phyloP scores from a whole-genome alignment of 371 early-diverging fungal species.

The Mortierella sp. region DNA sequence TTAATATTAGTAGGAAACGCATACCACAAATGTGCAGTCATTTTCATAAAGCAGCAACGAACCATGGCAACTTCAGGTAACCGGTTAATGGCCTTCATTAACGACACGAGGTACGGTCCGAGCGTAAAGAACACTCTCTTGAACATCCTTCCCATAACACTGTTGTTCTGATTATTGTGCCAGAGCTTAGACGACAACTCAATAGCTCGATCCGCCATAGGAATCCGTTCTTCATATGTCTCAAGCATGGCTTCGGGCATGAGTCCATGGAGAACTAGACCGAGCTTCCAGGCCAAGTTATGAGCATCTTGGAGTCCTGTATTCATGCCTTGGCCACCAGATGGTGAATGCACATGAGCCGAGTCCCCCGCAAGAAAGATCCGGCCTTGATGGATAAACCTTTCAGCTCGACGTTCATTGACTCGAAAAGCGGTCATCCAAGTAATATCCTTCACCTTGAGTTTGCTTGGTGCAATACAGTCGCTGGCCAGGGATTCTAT shows the following conservation, averaged over 20 bases:
- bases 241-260: slow-evolving; percentile 15
- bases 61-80: slow-evolving; percentile 26
- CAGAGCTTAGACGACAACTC: slow-evolving; percentile 15
- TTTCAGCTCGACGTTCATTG: slow-evolving; percentile 46
- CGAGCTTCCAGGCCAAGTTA: slow-evolving; percentile 61
- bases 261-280: slow-evolving; percentile 36
- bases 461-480: slow-evolving; percentile 10
- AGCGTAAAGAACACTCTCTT: background rate
- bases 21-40: background rate
- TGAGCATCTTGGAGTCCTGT: slow-evolving; percentile 61
- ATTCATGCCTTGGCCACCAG: slow-evolving; percentile 62
- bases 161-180: background rate
- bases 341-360: slow-evolving; percentile 56
- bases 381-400: slow-evolving; percentile 29
- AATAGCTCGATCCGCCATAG: slow-evolving; percentile 27
- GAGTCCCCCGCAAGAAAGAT: slow-evolving; percentile 60
- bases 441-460: slow-evolving; percentile 22
- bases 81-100: background rate
- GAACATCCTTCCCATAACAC: background rate
- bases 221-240: slow-evolving; percentile 30
- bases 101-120: background rate
- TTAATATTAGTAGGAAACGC: background rate
- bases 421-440: slow-evolving; percentile 39
- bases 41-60: background rate
- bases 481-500: slow-evolving; percentile 28